phyloP scores from a whole-genome alignment of 2,329 filamentous ascomycete genomes.

The Colletotrichum horii region DNA sequence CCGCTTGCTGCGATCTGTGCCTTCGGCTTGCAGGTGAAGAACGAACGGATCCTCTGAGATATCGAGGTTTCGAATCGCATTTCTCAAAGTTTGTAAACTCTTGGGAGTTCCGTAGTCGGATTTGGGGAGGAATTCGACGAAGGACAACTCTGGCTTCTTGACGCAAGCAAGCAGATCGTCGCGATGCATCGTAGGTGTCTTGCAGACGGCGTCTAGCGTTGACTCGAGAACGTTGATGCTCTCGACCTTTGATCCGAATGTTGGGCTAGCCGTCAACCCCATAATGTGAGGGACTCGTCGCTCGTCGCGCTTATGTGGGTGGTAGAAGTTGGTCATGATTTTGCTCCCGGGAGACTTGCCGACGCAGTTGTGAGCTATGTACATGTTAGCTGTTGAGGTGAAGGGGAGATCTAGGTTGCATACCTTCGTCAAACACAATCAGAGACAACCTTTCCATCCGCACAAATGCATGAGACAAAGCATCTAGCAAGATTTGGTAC shows the following conservation, averaged over 20 bases:
- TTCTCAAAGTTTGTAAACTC: constrained; percentile 48
- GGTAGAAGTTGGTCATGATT: constrained; percentile 79
- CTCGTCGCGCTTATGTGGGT: constrained; percentile 45
- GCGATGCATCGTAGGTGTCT: constrained; percentile 71
- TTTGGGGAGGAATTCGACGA: constrained; percentile 34
- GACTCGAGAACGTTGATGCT: constrained; percentile 68
- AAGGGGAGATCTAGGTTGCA: constrained; percentile 13
- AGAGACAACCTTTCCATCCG: constrained; percentile 67
- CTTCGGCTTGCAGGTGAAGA: constrained; percentile 46
- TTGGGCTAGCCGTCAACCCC: constrained; percentile 81
- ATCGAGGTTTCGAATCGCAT: constrained; percentile 50
- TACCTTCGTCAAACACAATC: constrained; percentile 85
- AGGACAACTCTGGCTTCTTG: constrained; percentile 65
- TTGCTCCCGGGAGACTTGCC: constrained; percentile 67
- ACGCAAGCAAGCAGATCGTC: constrained; percentile 72
- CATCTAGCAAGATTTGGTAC: constrained; percentile 75
- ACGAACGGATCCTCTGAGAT: constrained; percentile 68
- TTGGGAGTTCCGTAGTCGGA: constrained; percentile 29
- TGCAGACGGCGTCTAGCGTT: constrained; percentile 73
- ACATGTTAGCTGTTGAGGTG: constrained; percentile 18
- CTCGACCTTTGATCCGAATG: constrained; percentile 62
- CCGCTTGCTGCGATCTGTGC: constrained; percentile 43
- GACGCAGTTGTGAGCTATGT: constrained; percentile 74
- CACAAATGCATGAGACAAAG: constrained; percentile 77
- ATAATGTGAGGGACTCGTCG: constrained; percentile 67